Base-by-base conservation (phyloP, 345 rosid genomes). In the Rhodamnia argentea region DNA sequence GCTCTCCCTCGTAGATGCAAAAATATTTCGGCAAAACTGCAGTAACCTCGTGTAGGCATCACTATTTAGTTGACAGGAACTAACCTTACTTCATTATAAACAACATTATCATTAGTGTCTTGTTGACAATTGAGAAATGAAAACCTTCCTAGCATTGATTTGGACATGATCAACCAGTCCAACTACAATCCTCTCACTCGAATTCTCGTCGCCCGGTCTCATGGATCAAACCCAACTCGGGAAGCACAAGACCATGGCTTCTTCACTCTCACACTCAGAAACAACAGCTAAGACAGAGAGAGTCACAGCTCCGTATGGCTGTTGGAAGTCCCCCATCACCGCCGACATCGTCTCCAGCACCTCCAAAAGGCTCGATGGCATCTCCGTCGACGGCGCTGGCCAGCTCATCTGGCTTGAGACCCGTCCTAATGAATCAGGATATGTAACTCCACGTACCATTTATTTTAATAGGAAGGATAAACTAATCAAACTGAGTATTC, bases 321-420 rank as follows among this genome's bases (percentile, higher is more conserved):
- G 98, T 37, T 97, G 99, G 99, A 95, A 92, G 87, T 95, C 99
- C n/a, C 99, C 96, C 13, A 93, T 97, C 90, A 93, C 99, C 20
- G 96, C 98, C 81, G 94, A 96, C 84, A 86, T 92, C n/a, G 94
- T 95, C 87, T 94, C 99, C 16, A 95, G 98, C 13, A 87, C 98
- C 83, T 95, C 95, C 86, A 97, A 97, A 86, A 89, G 92, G 78
- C 98, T 96, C 24, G 94, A 92, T 6, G 98, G 98, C 58, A 89
- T 95, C 54, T 88, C 98, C 40, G 89, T 94, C n/a, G 96, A 96
- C 86, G 92, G 91, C 52, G 91, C 59, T 20, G 99, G 98, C 57
- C 93, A 89, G 86, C 94, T 97, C 82, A 54, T 93, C 90, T 94
- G 92, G 92, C 94, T 96, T 57, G 98, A 97, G 87, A 95, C 98